Base-by-base conservation (phyloP, 2,329 filamentous ascomycete genomes). In the Colletotrichum incanum region DNA sequence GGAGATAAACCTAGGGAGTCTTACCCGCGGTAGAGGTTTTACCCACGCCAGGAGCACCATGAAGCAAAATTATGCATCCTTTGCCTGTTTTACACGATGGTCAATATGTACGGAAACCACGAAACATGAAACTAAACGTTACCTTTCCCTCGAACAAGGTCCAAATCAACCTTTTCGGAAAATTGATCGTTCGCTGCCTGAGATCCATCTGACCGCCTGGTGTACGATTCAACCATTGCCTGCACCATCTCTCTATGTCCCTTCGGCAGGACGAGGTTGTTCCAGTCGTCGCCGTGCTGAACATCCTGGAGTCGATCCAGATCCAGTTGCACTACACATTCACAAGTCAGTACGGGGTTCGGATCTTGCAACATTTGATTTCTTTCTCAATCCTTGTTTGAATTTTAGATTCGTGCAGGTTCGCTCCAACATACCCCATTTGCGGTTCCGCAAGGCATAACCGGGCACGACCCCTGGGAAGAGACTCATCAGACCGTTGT, bases 1-100 rank as follows among this genome's bases (percentile, higher is more conserved):
- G n/a, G 11, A 26, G 12, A 26, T 11, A 14, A 16, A 16, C 39
- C 39, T 45, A 11, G 12, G 26, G 23, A 12, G 5, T 8, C 62
- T 37, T 23, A 47, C 62, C 62, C 67, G 66, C 66, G 26, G 66
- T 68, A 28, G 41, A 55, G 3, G 66, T 68, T n/a, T 68, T 68
- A 5, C 66, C 66, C 1, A 58, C 58, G 16, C 70, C 70, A 2
- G 70, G 70, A 8, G 39, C 50, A 28, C 71, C 66, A 14, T 73
- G 66, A 16, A 73, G 65, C 5, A 73, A 49, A 8, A 73, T 70
- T 14, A 73, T 65, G 14, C 55, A 60, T 7, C 55, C 65, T 39
- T 67, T 67, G 18, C 45, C 65, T 67, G 20, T 18, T 26, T 14
- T 12, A 16, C 20, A 14, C 47, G 5, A 50, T 26, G 47, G 11